Conservation (phyloP, 257 asterid species). For the Fraxinus quadrangulata region DNA sequence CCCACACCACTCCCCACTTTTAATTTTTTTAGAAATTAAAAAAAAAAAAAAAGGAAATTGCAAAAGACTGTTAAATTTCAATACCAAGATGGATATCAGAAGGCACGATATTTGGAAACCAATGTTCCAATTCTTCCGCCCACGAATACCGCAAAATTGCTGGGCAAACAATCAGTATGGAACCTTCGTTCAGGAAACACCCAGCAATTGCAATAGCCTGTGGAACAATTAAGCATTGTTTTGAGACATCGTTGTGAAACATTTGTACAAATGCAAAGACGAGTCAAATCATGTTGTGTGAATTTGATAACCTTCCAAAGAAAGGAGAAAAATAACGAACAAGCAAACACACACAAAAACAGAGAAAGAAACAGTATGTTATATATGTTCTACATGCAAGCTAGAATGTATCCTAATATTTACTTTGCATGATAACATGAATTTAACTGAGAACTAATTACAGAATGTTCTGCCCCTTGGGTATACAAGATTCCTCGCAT, state of each 20-base stretch:
- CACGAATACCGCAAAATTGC: conserved; percentile 88
- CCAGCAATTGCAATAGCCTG: conserved; percentile 92
- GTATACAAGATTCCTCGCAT: no score
- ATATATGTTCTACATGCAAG: neutral
- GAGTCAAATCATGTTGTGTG: neutral
- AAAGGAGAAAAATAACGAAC: neutral
- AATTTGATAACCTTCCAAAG: neutral
- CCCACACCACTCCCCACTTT: conserved; percentile 2
- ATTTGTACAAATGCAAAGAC: conserved; percentile 17
- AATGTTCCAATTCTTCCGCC: conserved; percentile 96
- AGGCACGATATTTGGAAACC: conserved; percentile 89
- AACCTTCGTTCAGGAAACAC: conserved; percentile 82
- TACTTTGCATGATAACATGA: neutral
- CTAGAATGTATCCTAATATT: no score
- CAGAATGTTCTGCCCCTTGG: no score
- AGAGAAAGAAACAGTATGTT: neutral
- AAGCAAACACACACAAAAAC: neutral
- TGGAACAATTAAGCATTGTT: conserved; percentile 31
- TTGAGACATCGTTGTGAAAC: conserved; percentile 13
- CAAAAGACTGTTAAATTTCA: conserved; percentile 11
- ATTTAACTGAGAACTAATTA: no score
- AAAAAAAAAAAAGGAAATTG: neutral
- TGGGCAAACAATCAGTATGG: conserved; percentile 92
- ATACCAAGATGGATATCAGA: conserved; percentile 93
- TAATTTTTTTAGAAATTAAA: neutral